A percentile compares a stretch with the other conserved stretches of the same genome.
These are phyloP conservation scores for Sporothrix brunneoviolacea DNA, from an alignment of 2,329 filamentous ascomycete genomes.

Conservation along the genomic window DNA sequence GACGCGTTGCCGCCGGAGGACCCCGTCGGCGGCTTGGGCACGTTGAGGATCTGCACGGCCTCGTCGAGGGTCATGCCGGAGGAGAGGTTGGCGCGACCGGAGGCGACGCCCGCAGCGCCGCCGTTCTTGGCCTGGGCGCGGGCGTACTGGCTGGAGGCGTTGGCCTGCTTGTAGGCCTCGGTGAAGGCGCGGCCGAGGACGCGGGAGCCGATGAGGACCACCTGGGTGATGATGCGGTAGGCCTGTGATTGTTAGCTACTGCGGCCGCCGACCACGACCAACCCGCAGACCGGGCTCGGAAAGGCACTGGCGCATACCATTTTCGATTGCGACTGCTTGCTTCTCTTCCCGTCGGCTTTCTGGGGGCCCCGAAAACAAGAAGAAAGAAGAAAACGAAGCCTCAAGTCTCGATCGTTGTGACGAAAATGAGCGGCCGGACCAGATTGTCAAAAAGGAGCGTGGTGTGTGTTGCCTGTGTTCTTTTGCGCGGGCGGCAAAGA, in stretches of 20 bases:
- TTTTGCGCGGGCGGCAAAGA: too few relatives aligned
- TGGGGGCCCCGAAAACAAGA: too few relatives aligned
- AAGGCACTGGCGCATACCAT: not conserved
- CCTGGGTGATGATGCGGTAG: conserved; percentile 89
- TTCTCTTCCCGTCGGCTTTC: too few relatives aligned
- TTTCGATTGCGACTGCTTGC: not conserved
- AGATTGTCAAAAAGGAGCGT: too few relatives aligned
- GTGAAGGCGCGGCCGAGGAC: conserved; percentile 88
- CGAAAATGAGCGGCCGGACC: not conserved
- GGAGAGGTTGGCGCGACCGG: conserved; percentile 39
- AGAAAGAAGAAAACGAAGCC: not conserved
- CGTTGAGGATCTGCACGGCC: conserved; percentile 94
- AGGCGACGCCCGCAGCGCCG: conserved; percentile 31
- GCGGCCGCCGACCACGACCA: too few relatives aligned
- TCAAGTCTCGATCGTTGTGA: too few relatives aligned
- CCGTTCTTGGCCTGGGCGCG: conserved; percentile 61
- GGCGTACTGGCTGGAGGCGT: conserved; percentile 76
- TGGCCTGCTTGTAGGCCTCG: conserved; percentile 93
- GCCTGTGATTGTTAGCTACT: conserved; percentile 56
- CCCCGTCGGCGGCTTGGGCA: conserved; percentile 65
- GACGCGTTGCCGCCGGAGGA: conserved; percentile 50
- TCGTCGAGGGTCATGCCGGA: conserved; percentile 87
- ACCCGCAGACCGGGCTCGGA: too few relatives aligned
- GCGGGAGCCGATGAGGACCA: conserved; percentile 82
- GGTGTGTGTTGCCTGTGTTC: not conserved